Evolutionary conservation across 257 asterid species (phyloP).

Genomic region (Capsicum rhomboideum): DNA sequence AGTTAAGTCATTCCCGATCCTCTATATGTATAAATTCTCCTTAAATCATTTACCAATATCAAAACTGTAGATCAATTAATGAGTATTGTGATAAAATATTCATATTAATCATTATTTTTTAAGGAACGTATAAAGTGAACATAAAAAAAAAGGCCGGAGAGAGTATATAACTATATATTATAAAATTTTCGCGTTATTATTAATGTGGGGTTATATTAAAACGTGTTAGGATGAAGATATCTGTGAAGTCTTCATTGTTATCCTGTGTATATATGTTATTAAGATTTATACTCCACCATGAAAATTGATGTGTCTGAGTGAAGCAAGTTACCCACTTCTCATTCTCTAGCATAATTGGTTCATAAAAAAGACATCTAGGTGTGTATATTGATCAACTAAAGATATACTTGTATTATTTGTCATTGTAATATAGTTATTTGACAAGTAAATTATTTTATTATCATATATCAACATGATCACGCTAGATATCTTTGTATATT

Average conservation of each 20-base stretch:
- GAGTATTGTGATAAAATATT: too few relatives aligned
- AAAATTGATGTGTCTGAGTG: neutral
- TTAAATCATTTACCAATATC: too few relatives aligned
- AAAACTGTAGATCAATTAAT: too few relatives aligned
- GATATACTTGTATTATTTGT: neutral
- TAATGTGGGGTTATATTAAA: neutral
- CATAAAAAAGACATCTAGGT: too few relatives aligned
- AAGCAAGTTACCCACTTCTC: neutral
- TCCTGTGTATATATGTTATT: neutral
- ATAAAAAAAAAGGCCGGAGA: too few relatives aligned
- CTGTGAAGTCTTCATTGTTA: neutral
- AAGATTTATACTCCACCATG: neutral
- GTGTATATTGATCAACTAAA: neutral
- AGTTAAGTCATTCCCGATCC: too few relatives aligned
- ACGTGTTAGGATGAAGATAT: neutral
- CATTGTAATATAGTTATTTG: neutral
- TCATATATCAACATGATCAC: neutral
- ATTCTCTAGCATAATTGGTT: too few relatives aligned
- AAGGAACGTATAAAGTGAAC: too few relatives aligned
- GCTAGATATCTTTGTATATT: too few relatives aligned
- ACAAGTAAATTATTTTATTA: neutral
- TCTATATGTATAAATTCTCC: too few relatives aligned
- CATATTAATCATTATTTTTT: too few relatives aligned
- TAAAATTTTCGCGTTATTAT: neutral
- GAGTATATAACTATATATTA: too few relatives aligned